A percentile compares a stretch with the other conserved stretches of the same genome.
These are phyloP conservation scores for Gloeophyllum trabeum DNA, from an alignment of 768 basidiomycete genomes.

Conservation along the genomic window DNA sequence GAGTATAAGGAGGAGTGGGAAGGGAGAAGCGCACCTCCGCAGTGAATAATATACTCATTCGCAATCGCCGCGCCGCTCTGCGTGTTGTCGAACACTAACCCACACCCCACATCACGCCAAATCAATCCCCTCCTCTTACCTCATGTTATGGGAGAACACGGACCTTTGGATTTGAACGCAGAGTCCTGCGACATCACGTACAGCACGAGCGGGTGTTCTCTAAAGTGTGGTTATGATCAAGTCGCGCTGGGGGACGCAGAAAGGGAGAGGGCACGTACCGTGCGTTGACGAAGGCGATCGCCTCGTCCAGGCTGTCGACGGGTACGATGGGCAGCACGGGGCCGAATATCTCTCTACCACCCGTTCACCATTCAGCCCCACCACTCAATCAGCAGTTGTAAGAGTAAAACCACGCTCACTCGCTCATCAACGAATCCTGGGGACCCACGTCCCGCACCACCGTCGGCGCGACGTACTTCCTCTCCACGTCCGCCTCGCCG, in stretches of 20 bases:
- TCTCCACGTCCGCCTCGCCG: conserved; percentile 46
- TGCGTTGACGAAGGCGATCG: conserved; percentile 54
- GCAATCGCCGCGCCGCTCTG: conserved; percentile 58
- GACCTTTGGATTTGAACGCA: conserved; percentile 51
- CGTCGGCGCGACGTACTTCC: conserved; percentile 61
- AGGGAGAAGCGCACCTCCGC: conserved; percentile 29
- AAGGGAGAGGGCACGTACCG: conserved; percentile 24
- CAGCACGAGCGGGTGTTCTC: conserved; percentile 64
- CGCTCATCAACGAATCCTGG: conserved; percentile 67
- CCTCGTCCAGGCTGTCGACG: conserved; percentile 60
- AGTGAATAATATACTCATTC: conserved; percentile 62
- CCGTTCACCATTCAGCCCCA: not conserved
- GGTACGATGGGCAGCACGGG: conserved; percentile 70
- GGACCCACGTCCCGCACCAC: conserved; percentile 49
- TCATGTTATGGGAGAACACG: conserved; percentile 2
- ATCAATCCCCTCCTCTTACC: not conserved
- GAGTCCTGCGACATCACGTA: conserved; percentile 65
- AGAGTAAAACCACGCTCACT: conserved; percentile 51
- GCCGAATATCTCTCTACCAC: conserved; percentile 68
- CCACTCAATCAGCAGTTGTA: too few species aligned
- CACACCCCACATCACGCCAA: not conserved
- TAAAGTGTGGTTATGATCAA: conserved; percentile 13
- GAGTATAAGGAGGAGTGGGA: not conserved
- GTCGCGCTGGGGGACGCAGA: not conserved
- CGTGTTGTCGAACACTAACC: conserved; percentile 55